Conservation (phyloP, 768 basidiomycete species). For the Fomitopsis serialis region DNA sequence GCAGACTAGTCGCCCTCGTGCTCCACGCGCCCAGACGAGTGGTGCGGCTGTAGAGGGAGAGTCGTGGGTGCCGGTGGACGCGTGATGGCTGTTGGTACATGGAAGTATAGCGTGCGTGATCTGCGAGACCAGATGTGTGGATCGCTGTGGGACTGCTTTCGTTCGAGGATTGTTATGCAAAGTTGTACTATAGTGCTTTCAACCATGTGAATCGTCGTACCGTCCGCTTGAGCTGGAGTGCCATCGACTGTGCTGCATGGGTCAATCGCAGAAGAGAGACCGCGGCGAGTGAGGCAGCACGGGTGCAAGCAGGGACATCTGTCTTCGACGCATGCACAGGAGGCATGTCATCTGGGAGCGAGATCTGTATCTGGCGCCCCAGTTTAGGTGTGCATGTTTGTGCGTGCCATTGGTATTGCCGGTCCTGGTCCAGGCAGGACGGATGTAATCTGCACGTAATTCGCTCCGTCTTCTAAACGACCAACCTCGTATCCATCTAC, state of each 20-base stretch:
- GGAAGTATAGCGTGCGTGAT: background rate
- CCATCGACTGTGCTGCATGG: too few species aligned
- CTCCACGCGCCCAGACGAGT: background rate
- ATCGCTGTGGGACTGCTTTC: background rate
- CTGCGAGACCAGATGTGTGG: background rate
- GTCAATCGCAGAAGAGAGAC: too few species aligned
- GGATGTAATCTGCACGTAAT: constrained; percentile 3
- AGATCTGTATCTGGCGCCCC: background rate
- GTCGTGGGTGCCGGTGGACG: background rate
- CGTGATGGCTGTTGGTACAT: background rate
- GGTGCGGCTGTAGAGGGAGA: background rate
- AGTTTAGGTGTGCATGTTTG: constrained; percentile 1
- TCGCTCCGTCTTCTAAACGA: background rate
- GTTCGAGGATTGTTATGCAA: background rate
- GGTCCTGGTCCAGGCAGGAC: background rate
- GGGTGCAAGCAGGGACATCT: too few species aligned
- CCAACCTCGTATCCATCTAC: background rate
- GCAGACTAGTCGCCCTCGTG: background rate
- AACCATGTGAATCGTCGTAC: too few species aligned
- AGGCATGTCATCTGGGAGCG: too few species aligned
- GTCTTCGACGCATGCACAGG: too few species aligned
- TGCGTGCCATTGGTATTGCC: background rate
- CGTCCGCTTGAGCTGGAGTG: too few species aligned
- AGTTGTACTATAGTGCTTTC: too few species aligned
- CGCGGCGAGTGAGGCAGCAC: too few species aligned